Base-by-base conservation (phyloP, 805 yeast genomes). In the Hanseniaspora meyeri region DNA sequence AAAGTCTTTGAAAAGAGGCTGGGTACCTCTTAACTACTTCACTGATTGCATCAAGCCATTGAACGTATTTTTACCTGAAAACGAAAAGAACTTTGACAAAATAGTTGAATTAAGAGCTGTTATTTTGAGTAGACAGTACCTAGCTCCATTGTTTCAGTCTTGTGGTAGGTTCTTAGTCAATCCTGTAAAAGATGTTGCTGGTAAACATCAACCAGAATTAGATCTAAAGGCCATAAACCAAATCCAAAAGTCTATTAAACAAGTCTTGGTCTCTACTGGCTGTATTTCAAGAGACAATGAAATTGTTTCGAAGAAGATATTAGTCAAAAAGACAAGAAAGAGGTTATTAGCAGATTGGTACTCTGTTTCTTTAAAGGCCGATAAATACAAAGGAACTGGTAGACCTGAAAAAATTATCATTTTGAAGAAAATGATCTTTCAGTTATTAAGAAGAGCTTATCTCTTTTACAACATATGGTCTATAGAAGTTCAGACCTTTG, bases 21-120 rank as follows among this genome's bases (percentile, higher is more conserved):
- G 95, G 95, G 87, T 85, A 17, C 95, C 95, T 3, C 82, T 86
- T 76, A 86, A 85, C 64, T 86, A 83, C 68, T 86, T 85, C 63
- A 70, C 81, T 5, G 74, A 72, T 58, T 65, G 71, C 4, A 63
- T 80, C 4, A 68, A 66, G 11, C 65, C 67, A 11, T 63, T 60
- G 3, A 49, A 50, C 19, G 42, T 40, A 10, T 56, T 56, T 17
- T 20, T 56, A 24, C 58, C 58, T 14, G 37, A 29, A 32, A 17
- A 40, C 24, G 46, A 50, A 11, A 24, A 16, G 7, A 12, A 31
- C 3, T 52, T 59, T 55, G 57, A 16, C 59, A 59, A 17, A 56
- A 57, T 20, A 57, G 45, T 42, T 6, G 31, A 29, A 36, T 58
- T 16, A 62, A 62, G 46, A 63, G 48, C 61, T 55, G 19, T 62